Conservation (phyloP, 352 stramenopile species). For the Globisporangium spiculum region DNA sequence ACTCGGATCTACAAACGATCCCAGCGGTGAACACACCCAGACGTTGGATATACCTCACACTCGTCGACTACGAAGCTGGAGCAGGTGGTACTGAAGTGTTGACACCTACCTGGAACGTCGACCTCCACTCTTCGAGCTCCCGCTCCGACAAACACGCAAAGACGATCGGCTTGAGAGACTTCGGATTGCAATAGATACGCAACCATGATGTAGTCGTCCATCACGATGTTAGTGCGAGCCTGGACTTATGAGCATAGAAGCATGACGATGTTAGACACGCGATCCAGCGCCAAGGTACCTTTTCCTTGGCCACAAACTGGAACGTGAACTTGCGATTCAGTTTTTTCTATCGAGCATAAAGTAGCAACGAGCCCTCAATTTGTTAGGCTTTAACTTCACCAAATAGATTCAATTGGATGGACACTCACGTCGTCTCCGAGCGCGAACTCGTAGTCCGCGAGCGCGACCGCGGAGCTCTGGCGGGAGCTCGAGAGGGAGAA, state of each 20-base stretch:
- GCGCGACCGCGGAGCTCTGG: conserved; percentile 42
- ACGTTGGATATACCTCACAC: not conserved
- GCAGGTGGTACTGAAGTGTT: not conserved
- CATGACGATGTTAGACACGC: not conserved
- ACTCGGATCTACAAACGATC: not conserved
- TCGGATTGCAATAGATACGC: not conserved
- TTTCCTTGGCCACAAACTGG: conserved; percentile 49
- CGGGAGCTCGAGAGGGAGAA: conserved; percentile 59
- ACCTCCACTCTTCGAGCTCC: conserved; percentile 59
- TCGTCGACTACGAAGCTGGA: not conserved
- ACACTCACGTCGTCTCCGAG: conserved; percentile 38
- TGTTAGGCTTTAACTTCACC: not conserved
- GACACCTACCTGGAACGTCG: conserved; percentile 37
- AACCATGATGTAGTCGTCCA: too few relatives aligned
- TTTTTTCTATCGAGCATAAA: conserved; percentile 37
- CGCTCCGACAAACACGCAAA: conserved; percentile 62
- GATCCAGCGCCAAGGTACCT: conserved; percentile 25
- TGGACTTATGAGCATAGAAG: not conserved
- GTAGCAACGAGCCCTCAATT: not conserved
- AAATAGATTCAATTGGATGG: not conserved
- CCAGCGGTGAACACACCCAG: not conserved
- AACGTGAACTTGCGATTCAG: conserved; percentile 63
- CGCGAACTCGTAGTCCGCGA: conserved; percentile 48
- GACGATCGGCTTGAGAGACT: conserved; percentile 44
- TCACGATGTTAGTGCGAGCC: not conserved